These are phyloP conservation scores for Pleurotus eryngii DNA, from an alignment of 768 basidiomycete species.

Conservation along the genomic window DNA sequence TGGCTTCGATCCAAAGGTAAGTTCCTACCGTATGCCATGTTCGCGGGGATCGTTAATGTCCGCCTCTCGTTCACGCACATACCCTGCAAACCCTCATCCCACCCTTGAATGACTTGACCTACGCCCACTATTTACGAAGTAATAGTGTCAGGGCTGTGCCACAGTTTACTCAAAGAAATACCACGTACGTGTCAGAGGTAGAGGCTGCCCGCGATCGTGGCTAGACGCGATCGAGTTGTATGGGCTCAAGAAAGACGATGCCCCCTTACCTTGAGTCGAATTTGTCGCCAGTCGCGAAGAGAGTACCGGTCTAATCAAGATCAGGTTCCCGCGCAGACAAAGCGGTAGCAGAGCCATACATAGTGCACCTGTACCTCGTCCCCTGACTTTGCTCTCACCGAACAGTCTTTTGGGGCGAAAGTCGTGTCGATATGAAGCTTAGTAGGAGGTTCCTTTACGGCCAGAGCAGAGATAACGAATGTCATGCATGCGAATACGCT, in stretches of 20 bases:
- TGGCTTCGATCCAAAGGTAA: not conserved
- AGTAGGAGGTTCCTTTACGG: conserved; percentile 37
- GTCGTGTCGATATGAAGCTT: conserved; percentile 65
- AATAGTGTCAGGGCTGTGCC: not conserved
- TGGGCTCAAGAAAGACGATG: too few relatives aligned
- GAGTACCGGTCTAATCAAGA: conserved; percentile 64
- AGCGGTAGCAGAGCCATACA: conserved; percentile 33
- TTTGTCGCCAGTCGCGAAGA: conserved; percentile 72
- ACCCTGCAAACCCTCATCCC: conserved; percentile 78
- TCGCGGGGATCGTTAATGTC: conserved; percentile 79
- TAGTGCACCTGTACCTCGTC: conserved; percentile 77
- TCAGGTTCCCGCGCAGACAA: not conserved
- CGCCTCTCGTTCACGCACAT: conserved; percentile 91
- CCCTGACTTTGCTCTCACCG: conserved; percentile 51
- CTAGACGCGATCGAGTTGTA: conserved; percentile 28
- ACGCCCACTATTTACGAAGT: conserved; percentile 52
- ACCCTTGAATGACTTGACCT: conserved; percentile 81
- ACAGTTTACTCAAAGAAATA: not conserved
- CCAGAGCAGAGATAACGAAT: conserved; percentile 42
- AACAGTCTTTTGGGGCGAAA: conserved; percentile 54
- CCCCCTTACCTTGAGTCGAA: conserved; percentile 83
- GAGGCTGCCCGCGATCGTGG: conserved; percentile 67
- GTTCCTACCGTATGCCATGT: conserved; percentile 77
- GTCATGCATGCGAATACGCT: conserved; percentile 44
- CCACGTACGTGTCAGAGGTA: conserved; percentile 72